Percentiles rank a stretch among this genome's conserved stretches.
Evolutionary conservation across 208 protist species (phyloP).

Genomic region (Polymyxa betae): DNA sequence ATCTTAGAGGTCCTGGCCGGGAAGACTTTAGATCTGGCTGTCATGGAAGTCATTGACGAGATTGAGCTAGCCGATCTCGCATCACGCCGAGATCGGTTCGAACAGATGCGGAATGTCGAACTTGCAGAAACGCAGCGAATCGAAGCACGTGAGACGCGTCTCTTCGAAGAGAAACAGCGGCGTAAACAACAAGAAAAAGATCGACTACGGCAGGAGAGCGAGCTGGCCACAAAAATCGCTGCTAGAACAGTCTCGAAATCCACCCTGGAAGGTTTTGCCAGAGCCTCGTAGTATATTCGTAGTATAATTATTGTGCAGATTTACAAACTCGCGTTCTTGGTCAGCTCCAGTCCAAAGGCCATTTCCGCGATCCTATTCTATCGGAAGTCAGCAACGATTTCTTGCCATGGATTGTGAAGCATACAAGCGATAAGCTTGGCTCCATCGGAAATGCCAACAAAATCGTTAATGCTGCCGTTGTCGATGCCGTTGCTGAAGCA

Average conservation of each 20-base stretch:
- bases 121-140: slow-evolving; percentile 91
- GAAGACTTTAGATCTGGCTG: slow-evolving; percentile 94
- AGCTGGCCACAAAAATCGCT: slow-evolving; percentile 84
- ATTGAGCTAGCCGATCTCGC: slow-evolving; percentile 89
- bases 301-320: slow-evolving; percentile 63
- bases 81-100: slow-evolving; percentile 90
- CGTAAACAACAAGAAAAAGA: slow-evolving; percentile 88
- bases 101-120: slow-evolving; percentile 91
- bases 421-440: not conserved
- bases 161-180: slow-evolving; percentile 92
- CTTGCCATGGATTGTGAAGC: slow-evolving; percentile 83
- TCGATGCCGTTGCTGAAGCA: not conserved
- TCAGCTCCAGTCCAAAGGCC: slow-evolving; percentile 86
- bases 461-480: slow-evolving; percentile 56
- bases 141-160: slow-evolving; percentile 87
- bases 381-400: slow-evolving; percentile 90
- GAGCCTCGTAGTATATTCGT: not conserved
- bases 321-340: slow-evolving; percentile 87
- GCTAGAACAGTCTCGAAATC: slow-evolving; percentile 87
- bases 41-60: slow-evolving; percentile 97
- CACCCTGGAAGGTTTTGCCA: slow-evolving; percentile 45
- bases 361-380: slow-evolving; percentile 88
- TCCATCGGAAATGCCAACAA: not conserved
- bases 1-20: slow-evolving; percentile 95
- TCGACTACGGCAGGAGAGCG: slow-evolving; percentile 84